Evolutionary conservation across 441 rosid species (phyloP), one percentile per base, ranked within the genome.

Genomic region (Mallotus repandus): DNA sequence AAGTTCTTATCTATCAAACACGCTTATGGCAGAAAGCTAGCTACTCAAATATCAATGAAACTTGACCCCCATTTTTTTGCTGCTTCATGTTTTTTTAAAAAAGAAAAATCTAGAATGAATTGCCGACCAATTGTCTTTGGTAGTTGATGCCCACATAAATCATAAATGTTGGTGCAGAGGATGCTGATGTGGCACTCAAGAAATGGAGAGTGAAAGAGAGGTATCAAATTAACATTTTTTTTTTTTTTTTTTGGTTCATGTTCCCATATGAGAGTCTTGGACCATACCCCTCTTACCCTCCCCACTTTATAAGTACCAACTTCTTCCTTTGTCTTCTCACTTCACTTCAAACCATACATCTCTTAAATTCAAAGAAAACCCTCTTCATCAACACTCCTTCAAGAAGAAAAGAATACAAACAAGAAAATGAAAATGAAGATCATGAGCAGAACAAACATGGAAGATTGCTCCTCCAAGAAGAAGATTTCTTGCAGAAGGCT

Each of bases 401-500:
- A 14, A 5, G 58, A 22, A 4, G n/a, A 14, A 16, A 56, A 11
- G 9, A 22, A 22, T 15, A 4, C 41, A 46, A 58, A n/a, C 15
- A 18, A 4, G 16, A 14, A 48, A 43, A 59, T 49, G 59, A 50
- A 4, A 16, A 66, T 58, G 76, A 80, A 66, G 67, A 55, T 2
- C 50, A 77, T 2, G 55, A 77, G 71, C 7, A 53, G 16, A n/a
- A 72, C 81, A 54, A 62, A 53, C 66, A 74, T 75, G 79, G 74
- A 68, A 78, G 73, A 48, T 50, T 67, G 59, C 70, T 50, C 70
- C 45, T 74, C 81, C 49, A 81, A 84, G 84, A 86, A 81, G 69
- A 88, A 81, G 81, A 50, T 82, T 3, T 78, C 89, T 60, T 75
- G 84, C 75, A 82, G 74, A 76, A 78, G 69, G 79, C 87, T 84